Conservation (phyloP, 345 rosid genomes). For the Anacardium occidentale region DNA sequence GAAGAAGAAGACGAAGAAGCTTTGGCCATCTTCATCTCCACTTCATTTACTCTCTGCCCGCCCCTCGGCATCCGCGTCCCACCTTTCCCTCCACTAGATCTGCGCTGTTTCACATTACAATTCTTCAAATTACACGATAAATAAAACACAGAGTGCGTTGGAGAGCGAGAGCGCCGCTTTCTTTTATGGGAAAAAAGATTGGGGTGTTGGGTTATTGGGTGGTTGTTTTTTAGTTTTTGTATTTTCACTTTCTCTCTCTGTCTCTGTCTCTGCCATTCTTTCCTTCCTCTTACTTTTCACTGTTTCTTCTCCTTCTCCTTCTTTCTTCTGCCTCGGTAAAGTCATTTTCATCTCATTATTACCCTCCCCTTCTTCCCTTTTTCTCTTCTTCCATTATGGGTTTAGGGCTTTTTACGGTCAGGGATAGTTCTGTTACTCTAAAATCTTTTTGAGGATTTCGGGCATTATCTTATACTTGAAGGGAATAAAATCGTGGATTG, state of each 20-base stretch:
- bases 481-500: background rate
- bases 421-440: no score
- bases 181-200: background rate
- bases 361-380: background rate
- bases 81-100: background rate
- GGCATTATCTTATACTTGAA: no score
- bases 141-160: no score
- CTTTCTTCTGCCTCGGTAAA: constrained; percentile 24
- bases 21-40: no score
- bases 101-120: background rate
- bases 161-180: constrained; percentile 28
- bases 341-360: background rate
- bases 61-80: constrained; percentile 7
- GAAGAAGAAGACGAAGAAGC: no score
- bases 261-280: constrained; percentile 12
- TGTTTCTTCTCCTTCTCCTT: background rate
- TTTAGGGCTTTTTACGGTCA: no score
- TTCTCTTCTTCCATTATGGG: background rate
- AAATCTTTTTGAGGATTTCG: no score
- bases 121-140: background rate
- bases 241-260: background rate
- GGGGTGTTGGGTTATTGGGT: constrained; percentile 10
- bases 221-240: background rate
- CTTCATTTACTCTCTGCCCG: background rate
- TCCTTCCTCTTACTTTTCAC: constrained; percentile 16